A percentile compares a stretch with the other conserved stretches of the same genome.
Conservation (phyloP, 805 yeast species). For the Yarrowia osloensis region DNA sequence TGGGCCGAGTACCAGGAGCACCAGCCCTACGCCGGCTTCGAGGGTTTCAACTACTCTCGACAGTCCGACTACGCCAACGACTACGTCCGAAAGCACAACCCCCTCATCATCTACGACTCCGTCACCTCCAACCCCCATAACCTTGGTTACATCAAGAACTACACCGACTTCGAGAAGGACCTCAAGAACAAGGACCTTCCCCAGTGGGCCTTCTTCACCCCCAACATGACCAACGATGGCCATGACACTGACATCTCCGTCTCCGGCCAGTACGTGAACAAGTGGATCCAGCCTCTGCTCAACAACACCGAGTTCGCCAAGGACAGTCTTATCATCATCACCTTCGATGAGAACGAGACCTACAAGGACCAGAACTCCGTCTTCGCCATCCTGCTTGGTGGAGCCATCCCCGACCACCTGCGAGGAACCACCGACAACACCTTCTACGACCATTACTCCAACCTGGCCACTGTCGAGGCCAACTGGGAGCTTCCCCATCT, state of each 20-base stretch:
- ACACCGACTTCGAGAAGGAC: neutral
- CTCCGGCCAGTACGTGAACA: neutral
- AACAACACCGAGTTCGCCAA: neutral
- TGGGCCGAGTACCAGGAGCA: constrained; percentile 3
- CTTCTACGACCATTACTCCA: neutral
- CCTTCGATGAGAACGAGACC: constrained; percentile 2
- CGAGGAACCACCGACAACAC: neutral
- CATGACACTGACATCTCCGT: neutral
- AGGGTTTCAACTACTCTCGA: constrained; percentile 1
- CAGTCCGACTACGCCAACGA: neutral
- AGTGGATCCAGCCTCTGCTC: neutral
- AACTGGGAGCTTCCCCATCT: neutral
- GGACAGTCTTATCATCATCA: neutral
- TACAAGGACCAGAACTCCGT: neutral
- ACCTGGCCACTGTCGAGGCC: neutral
- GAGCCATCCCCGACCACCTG: neutral
- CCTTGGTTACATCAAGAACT: neutral
- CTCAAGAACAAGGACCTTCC: neutral
- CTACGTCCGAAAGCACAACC: constrained; percentile 5
- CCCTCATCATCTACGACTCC: neutral
- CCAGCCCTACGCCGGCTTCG: neutral
- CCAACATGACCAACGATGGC: constrained; percentile 2
- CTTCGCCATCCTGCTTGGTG: neutral
- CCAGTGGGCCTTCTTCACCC: neutral
- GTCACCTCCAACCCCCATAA: neutral